Evolutionary conservation across 176 grass and related monocot species (phyloP), one percentile per base, ranked within the genome.

Genomic region (Avena sativa): DNA sequence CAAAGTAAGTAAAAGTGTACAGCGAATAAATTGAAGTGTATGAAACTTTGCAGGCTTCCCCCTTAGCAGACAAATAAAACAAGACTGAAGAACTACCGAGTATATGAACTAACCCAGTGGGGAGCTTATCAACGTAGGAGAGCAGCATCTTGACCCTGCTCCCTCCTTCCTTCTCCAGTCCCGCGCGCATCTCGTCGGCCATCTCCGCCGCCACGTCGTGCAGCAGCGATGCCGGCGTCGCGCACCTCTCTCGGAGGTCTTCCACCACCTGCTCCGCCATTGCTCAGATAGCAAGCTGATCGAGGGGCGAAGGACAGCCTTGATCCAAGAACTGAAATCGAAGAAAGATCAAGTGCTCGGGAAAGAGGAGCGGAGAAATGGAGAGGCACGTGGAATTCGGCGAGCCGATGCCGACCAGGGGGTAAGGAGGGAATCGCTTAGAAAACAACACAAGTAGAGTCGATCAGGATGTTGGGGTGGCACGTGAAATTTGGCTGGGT

Each of bases 71-170:
- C 12, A 89, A 44, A 4, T 1, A 71, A 77, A 72, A 84, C 76
- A 89, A 76, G 10, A 69, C 3, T 11, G 15, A 51, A 76, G 9
- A 60, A 40, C 30, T 44, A 34, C 59, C 48, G 17, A 26, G 46
- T 28, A 26, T 6, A 34, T 52, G 21, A 9, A 81, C 79, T 72
- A 61, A 98, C 93, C 96, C 93, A 16, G 86, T 89, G 53, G 96
- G 96, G 34, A 98, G 96, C 68, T 85, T 92, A n/a, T 98, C 93
- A 0, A 95, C 93, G 34, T 89, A 94, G 86, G 90, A 92, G 78
- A 93, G 84, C 32, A 98, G 93, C 96, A 95, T 98, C 86, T 95
- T 92, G 78, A 98, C 70, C 77, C 55, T 91, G 86, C 91, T 95
- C 19, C 73, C 84, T 2, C 88, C 93, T 49, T 90, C 91, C 83